Base-by-base conservation (phyloP, 106 monocot genomes). In the Acanthochlamys bracteata region DNA sequence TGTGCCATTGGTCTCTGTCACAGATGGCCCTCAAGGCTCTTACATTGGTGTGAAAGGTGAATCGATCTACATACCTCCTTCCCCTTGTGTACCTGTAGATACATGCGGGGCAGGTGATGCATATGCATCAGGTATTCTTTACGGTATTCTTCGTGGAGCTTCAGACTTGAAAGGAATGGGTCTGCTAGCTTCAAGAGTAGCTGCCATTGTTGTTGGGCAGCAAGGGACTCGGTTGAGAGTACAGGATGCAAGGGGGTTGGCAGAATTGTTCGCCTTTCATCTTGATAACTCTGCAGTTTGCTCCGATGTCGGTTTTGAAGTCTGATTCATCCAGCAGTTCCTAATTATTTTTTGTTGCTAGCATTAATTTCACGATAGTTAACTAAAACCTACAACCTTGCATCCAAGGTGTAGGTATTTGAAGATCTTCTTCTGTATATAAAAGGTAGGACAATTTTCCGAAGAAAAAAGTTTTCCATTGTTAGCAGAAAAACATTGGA, bases 71-170 rank as follows among this genome's bases (percentile, higher is more conserved):
- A 69, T 96, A 3, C 90, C 90, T 22, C 87, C 95, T n/a, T 85
- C 87, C 4, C 71, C 75, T 11, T 90, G 95, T 41, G 59, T 74
- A 16, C 90, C 95, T 0, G 71, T 85, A 7, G 95, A 91, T 60
- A 91, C 90, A 0, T 90, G 90, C 57, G 95, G 95, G 0, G 95
- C 95, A 25, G 95, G 95, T n/a, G 95, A 96, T 60, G 82, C 90
- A 11, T 91, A 96, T 58, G 84, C 90, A 7, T 86, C 95, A 15
- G 95, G 90, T 6, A 77, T 96, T 33, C 47, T 96, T 11, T 96
- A 96, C 39, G 82, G 84, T 15, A 72, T 96, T 60, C 76, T 96
- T 24, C 71, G 82, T 70, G 90, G 95, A 1, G 68, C 78, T 0
- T 84, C 87, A 0, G 95, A 96, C 60, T 72, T 96, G 78, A 90